Conservation (phyloP, 2,329 filamentous ascomycete species). For the Neocatenulostroma microsporum region DNA sequence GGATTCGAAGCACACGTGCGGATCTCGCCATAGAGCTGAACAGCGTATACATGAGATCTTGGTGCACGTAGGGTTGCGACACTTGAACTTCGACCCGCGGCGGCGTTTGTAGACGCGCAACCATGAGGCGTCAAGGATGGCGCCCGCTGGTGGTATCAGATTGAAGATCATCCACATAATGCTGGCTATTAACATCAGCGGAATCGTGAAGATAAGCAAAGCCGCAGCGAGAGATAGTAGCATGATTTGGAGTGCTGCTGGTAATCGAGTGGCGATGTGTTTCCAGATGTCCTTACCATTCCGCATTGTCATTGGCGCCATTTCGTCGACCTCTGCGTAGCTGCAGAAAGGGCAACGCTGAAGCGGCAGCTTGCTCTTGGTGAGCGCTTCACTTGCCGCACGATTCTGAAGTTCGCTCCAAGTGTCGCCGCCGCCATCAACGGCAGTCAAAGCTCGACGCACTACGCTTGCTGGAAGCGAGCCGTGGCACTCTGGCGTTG, state of each 20-base stretch:
- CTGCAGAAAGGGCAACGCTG: slow-evolving; percentile 82
- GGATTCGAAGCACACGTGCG: slow-evolving; percentile 86
- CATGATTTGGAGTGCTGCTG: slow-evolving; percentile 39
- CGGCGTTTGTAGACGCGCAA: slow-evolving; percentile 60
- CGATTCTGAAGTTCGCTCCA: slow-evolving; percentile 70
- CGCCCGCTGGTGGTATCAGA: slow-evolving; percentile 10
- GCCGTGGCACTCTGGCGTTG: slow-evolving; percentile 62
- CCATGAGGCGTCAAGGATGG: slow-evolving; percentile 34
- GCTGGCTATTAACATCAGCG: slow-evolving; percentile 48
- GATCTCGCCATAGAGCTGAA: slow-evolving; percentile 73
- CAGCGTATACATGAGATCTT: slow-evolving; percentile 74
- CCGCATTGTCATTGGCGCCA: slow-evolving; percentile 18
- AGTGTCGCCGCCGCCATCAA: slow-evolving; percentile 62
- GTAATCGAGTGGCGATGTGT: slow-evolving; percentile 20
- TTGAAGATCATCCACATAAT: slow-evolving; percentile 12
- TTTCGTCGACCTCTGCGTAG: slow-evolving; percentile 75
- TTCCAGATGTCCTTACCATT: slow-evolving; percentile 16
- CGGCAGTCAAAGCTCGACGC: slow-evolving; percentile 61
- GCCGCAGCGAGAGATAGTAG: slow-evolving; percentile 34
- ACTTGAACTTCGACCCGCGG: slow-evolving; percentile 69
- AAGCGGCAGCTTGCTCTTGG: slow-evolving; percentile 65
- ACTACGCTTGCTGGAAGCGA: slow-evolving; percentile 63
- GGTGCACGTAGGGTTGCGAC: slow-evolving; percentile 60
- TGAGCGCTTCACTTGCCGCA: slow-evolving; percentile 65
- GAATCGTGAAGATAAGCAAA: slow-evolving; percentile 29